Evolutionary conservation across 192 early-diverging fungal species (phyloP), one percentile per base, ranked within the genome.

Genomic region (Backusella australiensis): DNA sequence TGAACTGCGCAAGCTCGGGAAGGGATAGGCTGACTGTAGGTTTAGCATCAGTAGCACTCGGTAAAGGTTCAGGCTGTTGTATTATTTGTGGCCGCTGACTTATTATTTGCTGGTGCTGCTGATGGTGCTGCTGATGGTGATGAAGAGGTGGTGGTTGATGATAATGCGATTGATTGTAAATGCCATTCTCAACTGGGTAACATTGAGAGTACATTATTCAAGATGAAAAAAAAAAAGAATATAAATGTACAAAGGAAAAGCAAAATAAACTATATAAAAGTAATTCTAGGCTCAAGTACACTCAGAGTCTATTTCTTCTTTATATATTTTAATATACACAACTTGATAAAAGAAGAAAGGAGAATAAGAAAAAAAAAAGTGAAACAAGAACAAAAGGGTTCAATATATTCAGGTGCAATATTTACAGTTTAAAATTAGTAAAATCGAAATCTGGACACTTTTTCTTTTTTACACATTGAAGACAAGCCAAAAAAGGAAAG

Each of bases 1-100:
- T 85, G 76, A 90, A 90, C 29, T 88, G 85, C 5, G 89, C 85
- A 7, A 88, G 76, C 63, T 88, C 82, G 6, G 46, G 42, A 35
- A 73, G 29, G 6, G 66, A 56, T 36, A 79, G 21, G 1, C 68
- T 67, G 8, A 42, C 38, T 15, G 49, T 67, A 2, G 74, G 65
- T 42, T 71, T 44, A 42, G 41, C 38, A 73, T 79, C 78, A 11
- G 73, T 74, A 21, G 73, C 73, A 36, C 67, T 79, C 0, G 78
- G 78, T 41, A 79, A 29, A 26, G 73, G 73, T 34, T 72, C 71
- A 12, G 56, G 46, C n/a, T 49, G 46, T 1, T 49, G 46, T 71
- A 69, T 23, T 38, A 42, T 42, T 29, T 29, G 26, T 44, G 70
- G 70, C 15, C n/a, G 41, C 8, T 56, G 53, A 9, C 21, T 21